Base-by-base conservation (phyloP, 768 basidiomycete species). In the Termitomyces sp. region DNA sequence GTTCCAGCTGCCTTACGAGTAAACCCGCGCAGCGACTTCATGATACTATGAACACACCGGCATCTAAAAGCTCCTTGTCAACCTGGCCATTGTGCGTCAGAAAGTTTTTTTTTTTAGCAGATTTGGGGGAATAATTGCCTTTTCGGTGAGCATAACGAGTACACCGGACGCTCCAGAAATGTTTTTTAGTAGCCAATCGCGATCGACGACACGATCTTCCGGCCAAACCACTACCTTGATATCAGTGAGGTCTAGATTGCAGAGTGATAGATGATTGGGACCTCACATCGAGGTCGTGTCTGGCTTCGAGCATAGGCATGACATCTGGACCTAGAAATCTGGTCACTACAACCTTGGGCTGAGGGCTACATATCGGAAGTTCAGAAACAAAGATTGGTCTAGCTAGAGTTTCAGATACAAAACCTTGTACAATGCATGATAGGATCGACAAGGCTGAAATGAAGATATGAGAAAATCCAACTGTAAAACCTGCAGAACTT, bases 181-280 rank as follows among this genome's bases (percentile, higher is more conserved):
- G 58, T 93, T 87, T 51, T 87, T 75, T 21, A 93, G 69, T 3
- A 95, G 69, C 93, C 92, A 96, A 21, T 75, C 61, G 15, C 84
- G 74, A 38, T 82, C 78, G 54, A 82, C 87, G 2, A 71, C 63
- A 5, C 74, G 61, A 61, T 90, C 81, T 57, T 87, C 66, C 5
- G 70, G 65, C 80, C 79, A 81, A 5, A 74, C 19, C 5, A 60
- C 56, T 19, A 58, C 40, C 58, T 58, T 53, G 19, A 32, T 10
- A 48, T 17, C 41, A 30, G 26, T 44, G 26, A 42, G 11, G 17
- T 21, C 49, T 42, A 45, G 7, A 75, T 66, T 37, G 1, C 7
- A 38, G 32, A 78, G 48, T 77, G 77, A 48, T 8, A 46, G 15
- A 21, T 22, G 19, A 26, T 53, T 45, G 14, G 37, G 28, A 12